A percentile compares a stretch with the other conserved stretches of the same genome.
These are phyloP conservation scores for Smittium mucronatum DNA, from an alignment of 371 early-diverging fungal species.

Conservation along the genomic window DNA sequence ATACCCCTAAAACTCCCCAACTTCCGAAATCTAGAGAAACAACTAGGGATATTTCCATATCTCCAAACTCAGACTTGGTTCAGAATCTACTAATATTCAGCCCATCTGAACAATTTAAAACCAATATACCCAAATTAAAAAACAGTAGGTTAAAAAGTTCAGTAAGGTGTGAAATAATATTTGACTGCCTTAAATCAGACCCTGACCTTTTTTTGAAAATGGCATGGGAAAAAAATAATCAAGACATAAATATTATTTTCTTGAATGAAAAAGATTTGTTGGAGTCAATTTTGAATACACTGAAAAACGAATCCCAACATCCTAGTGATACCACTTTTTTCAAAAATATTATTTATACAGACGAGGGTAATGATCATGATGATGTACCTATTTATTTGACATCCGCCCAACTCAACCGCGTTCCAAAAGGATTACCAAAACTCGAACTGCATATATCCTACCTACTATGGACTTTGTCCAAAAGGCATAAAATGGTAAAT, in stretches of 20 bases:
- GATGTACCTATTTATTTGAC: too few relatives aligned
- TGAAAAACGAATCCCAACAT: too few relatives aligned
- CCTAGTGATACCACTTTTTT: too few relatives aligned
- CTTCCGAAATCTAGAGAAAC: too few relatives aligned
- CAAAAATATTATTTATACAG: too few relatives aligned
- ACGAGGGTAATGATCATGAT: too few relatives aligned
- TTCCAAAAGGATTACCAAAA: too few relatives aligned
- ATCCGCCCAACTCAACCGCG: too few relatives aligned
- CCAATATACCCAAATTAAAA: background rate
- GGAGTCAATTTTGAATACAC: too few relatives aligned
- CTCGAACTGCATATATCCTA: background rate
- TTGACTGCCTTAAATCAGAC: background rate
- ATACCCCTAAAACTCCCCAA: too few relatives aligned
- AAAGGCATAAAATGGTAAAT: background rate
- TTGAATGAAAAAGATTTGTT: background rate
- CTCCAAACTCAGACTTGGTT: background rate
- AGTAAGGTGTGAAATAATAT: background rate
- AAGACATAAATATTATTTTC: background rate
- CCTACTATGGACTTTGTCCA: background rate
- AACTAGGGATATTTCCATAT: too few relatives aligned
- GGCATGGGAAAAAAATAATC: background rate
- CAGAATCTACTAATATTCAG: background rate
- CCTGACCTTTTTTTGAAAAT: background rate
- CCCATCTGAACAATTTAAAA: background rate
- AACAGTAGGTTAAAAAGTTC: background rate